A percentile compares a stretch with the other conserved stretches of the same genome.
These are phyloP conservation scores for Fomitopsis betulina DNA, from an alignment of 1,284 basidiomycete species.

Conservation along the genomic window DNA sequence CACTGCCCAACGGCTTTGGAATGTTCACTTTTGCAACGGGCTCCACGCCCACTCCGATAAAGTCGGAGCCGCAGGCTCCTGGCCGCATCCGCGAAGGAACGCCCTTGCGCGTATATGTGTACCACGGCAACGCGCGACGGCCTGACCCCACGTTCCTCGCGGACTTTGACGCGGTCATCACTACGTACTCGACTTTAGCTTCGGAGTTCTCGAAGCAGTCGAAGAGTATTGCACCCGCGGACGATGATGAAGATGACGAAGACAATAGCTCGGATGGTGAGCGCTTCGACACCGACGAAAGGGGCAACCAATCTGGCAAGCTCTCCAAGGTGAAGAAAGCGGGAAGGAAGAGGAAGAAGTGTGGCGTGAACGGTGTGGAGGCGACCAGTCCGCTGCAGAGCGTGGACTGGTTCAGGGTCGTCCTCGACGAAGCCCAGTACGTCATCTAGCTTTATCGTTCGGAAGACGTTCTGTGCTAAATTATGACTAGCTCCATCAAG, in stretches of 20 bases:
- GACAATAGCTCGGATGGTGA: slow-evolving; percentile 66
- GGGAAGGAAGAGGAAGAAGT: slow-evolving; percentile 57
- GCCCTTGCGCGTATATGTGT: slow-evolving; percentile 83
- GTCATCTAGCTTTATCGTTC: slow-evolving; percentile 27
- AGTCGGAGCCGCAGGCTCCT: slow-evolving; percentile 30
- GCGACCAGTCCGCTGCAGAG: slow-evolving; percentile 87
- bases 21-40: slow-evolving; percentile 13
- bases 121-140: slow-evolving; percentile 90
- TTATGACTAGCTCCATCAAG: slow-evolving; percentile 80
- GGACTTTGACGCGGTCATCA: slow-evolving; percentile 96
- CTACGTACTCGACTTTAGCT: slow-evolving; percentile 94
- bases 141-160: slow-evolving; percentile 83
- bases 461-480: not conserved
- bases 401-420: slow-evolving; percentile 96
- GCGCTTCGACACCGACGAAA: slow-evolving; percentile 61
- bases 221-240: slow-evolving; percentile 49
- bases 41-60: slow-evolving; percentile 21
- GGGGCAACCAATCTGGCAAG: slow-evolving; percentile 58
- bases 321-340: slow-evolving; percentile 55
- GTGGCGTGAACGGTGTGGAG: slow-evolving; percentile 47
- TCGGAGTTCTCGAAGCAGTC: slow-evolving; percentile 93
- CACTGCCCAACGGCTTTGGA: slow-evolving; percentile 3
- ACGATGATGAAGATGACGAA: slow-evolving; percentile 69
- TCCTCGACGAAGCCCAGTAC: slow-evolving; percentile 98
- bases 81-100: slow-evolving; percentile 41